Conservation (phyloP, 176 grass and related monocot species). For the Oryza meridionalis region DNA sequence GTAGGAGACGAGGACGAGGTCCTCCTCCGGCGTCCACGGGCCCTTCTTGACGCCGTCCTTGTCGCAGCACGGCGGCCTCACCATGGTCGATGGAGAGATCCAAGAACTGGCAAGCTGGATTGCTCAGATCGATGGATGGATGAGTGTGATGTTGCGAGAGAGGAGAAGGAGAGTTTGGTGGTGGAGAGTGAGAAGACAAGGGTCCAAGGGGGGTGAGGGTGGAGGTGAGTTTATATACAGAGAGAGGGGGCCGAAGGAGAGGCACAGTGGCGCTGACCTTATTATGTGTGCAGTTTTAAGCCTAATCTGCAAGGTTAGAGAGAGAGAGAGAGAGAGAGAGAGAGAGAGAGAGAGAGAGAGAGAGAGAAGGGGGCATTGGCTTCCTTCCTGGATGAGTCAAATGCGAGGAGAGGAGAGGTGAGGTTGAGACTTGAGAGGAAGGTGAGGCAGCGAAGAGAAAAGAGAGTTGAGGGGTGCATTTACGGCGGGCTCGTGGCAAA, state of each 20-base stretch:
- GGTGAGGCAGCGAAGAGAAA: too few species aligned
- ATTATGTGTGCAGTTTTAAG: not conserved
- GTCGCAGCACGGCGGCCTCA: slow-evolving; percentile 91
- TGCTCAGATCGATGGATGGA: not conserved
- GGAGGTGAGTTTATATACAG: slow-evolving; percentile 51
- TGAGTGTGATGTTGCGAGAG: not conserved
- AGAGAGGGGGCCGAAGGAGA: not conserved
- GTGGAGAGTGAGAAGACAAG: slow-evolving; percentile 19
- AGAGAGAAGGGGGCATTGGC: too few species aligned
- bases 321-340: too few species aligned
- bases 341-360: too few species aligned
- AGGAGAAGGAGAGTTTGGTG: not conserved
- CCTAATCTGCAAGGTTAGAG: too few species aligned
- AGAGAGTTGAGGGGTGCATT: slow-evolving; percentile 20
- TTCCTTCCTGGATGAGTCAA: slow-evolving; percentile 23
- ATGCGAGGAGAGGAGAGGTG: not conserved
- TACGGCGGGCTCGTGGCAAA: slow-evolving; percentile 45
- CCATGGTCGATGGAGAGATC: slow-evolving; percentile 43
- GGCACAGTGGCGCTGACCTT: slow-evolving; percentile 49
- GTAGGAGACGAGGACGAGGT: slow-evolving; percentile 90
- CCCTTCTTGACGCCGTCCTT: slow-evolving; percentile 92
- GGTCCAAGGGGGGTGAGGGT: slow-evolving; percentile 36
- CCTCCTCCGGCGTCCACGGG: slow-evolving; percentile 93
- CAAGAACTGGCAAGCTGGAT: too few species aligned
- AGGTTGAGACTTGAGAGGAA: too few species aligned